phyloP scores from a whole-genome alignment of 306 rosid genomes.

The Abrus precatorius region DNA sequence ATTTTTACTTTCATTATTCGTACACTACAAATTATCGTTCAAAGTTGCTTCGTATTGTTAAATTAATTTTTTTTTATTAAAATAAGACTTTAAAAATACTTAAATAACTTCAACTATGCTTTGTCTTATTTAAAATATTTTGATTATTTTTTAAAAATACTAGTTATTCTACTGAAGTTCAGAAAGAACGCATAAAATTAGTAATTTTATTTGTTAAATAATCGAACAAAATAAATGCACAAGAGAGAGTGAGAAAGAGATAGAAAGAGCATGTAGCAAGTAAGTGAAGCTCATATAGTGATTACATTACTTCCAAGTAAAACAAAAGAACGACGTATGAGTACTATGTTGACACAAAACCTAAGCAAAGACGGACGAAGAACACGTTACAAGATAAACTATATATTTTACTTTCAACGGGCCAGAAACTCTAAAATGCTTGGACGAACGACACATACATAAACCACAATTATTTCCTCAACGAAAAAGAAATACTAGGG shows the following conservation, averaged over 20 bases:
- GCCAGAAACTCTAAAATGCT: conserved; percentile 24
- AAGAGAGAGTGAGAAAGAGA: background rate
- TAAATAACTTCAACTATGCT: too few species aligned
- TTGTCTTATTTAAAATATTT: too few species aligned
- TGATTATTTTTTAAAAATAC: too few species aligned
- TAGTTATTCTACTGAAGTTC: too few species aligned
- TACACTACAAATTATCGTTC: too few species aligned
- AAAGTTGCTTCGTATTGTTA: too few species aligned
- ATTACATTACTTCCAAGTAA: conserved; percentile 11
- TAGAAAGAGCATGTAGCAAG: background rate
- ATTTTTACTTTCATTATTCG: too few species aligned
- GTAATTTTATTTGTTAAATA: too few species aligned
- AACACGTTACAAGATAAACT: background rate
- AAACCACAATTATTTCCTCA: conserved; percentile 20
- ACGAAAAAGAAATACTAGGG: background rate
- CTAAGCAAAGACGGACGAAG: conserved; percentile 24
- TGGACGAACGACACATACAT: background rate
- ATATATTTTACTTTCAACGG: background rate
- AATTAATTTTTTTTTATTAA: too few species aligned
- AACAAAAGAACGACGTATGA: conserved; percentile 27
- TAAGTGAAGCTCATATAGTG: conserved; percentile 12
- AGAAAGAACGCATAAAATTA: too few species aligned
- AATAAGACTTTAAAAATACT: too few species aligned
- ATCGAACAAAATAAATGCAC: too few species aligned
- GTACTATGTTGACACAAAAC: conserved; percentile 23